Percentiles rank a stretch among this genome's conserved stretches.
Evolutionary conservation across 2,329 filamentous ascomycete species (phyloP).

Genomic region (Aureobasidium pullulans): DNA sequence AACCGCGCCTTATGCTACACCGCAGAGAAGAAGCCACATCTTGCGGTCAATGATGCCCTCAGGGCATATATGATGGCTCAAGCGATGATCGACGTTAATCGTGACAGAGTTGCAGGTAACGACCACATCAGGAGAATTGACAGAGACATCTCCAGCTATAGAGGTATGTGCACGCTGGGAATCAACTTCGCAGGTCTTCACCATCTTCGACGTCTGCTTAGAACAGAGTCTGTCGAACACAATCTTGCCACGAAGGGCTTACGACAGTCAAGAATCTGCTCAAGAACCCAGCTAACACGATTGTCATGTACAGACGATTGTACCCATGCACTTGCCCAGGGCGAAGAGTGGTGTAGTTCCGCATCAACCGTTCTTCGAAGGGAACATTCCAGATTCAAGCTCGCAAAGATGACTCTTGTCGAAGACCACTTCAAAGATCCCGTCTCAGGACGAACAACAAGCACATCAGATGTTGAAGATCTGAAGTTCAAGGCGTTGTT

Average conservation of each 20-base stretch:
- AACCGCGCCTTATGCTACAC: slow-evolving; percentile 23
- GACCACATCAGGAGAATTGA: background rate
- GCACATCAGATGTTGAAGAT: slow-evolving; percentile 7
- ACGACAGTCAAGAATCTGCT: too few relatives aligned
- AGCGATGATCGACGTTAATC: background rate
- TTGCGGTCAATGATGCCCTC: slow-evolving; percentile 22
- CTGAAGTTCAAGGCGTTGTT: slow-evolving; percentile 18
- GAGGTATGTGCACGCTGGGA: background rate
- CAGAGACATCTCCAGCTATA: background rate
- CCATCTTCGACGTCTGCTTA: background rate
- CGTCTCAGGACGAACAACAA: background rate
- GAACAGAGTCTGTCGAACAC: too few relatives aligned
- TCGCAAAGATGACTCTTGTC: background rate
- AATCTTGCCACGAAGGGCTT: too few relatives aligned
- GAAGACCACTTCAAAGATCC: background rate
- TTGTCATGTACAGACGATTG: background rate
- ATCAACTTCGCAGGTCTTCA: background rate
- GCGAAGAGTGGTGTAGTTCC: background rate
- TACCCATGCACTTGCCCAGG: background rate
- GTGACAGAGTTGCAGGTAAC: background rate
- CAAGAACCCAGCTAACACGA: too few relatives aligned
- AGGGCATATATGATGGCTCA: slow-evolving; percentile 17
- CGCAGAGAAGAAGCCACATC: slow-evolving; percentile 16
- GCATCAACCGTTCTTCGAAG: background rate
- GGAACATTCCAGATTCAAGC: background rate